Evolutionary conservation across 768 basidiomycete genomes (phyloP), one percentile per base, ranked within the genome.

Genomic region (Phylloporus sp.): DNA sequence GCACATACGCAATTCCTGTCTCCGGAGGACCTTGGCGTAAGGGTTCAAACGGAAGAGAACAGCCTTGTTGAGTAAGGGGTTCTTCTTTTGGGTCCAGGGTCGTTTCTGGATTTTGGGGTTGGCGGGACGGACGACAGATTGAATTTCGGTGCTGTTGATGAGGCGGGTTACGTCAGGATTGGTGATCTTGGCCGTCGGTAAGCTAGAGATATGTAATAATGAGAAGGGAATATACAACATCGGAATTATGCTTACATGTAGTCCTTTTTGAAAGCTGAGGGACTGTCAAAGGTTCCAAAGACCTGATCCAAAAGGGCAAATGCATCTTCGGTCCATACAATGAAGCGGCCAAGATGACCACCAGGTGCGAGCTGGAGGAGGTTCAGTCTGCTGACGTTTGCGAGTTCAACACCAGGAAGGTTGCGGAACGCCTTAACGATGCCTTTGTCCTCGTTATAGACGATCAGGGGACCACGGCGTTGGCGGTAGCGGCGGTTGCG

Each of bases 61-160:
- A 45, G 81, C 88, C 79, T 89, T 94, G 86, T 97, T 97, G 75
- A 82, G 72, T 64, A 97, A 82, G 47, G 95, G 93, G 80, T 97
- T 97, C 88, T 98, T 97, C 89, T 94, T 94, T 78, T 97, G 95
- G 57, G 93, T 91, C 91, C 90, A 94, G 54, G 94, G 93, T 67
- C 95, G 87, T 76, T 95, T 97, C 74, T 88, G 86, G 55, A 75
- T 68, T 73, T 91, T 88, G 57, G 84, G 76, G 61, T 88, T 88
- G 52, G 91, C 93, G 49, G 89, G 89, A 65, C 95, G 92, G 64
- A 97, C 82, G 66, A 97, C 88, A 40, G 95, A 88, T 74, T 99
- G 97, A 70, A 99, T 97, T 77, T 97, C 97, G 56, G 88, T 85
- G 70, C 90, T 93, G 84, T 97, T 95, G 81, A 98, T 99, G 67